Conservation (phyloP, 768 basidiomycete species). For the Kwoniella dejecticola region DNA sequence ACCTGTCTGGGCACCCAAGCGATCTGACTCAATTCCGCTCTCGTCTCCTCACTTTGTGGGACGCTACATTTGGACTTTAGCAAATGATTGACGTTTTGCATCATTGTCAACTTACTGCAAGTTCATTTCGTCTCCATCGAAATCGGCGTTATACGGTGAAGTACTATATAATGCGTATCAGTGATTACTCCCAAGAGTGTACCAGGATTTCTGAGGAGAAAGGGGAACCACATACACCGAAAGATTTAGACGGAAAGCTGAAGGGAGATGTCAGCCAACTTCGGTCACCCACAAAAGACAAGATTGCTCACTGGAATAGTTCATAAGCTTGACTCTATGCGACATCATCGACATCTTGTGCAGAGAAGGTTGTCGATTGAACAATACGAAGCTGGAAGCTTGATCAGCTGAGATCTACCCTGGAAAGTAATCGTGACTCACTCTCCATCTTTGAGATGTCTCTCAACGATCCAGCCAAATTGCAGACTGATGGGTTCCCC, state of each 20-base stretch:
- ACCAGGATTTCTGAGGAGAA: too few relatives aligned
- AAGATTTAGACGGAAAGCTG: conserved; percentile 95
- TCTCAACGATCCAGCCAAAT: conserved; percentile 97
- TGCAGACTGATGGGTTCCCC: conserved; percentile 86
- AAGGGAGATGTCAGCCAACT: conserved; percentile 15
- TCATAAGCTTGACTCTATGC: conserved; percentile 94
- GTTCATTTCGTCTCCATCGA: conserved; percentile 99
- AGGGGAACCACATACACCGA: conserved; percentile 74
- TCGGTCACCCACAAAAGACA: not conserved
- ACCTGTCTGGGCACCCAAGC: conserved; percentile 98
- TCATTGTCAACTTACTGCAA: conserved; percentile 71
- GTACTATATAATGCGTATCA: too few relatives aligned
- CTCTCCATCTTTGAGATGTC: conserved; percentile 98
- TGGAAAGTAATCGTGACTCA: conserved; percentile 60
- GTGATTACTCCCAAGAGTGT: too few relatives aligned
- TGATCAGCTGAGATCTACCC: conserved; percentile 11
- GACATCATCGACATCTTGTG: conserved; percentile 99
- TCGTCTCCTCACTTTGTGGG: conserved; percentile 96
- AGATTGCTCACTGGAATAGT: conserved; percentile 82
- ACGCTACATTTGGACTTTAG: conserved; percentile 63
- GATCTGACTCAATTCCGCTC: conserved; percentile 96
- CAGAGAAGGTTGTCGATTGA: conserved; percentile 96
- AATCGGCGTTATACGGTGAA: conserved; percentile 98
- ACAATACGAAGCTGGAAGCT: conserved; percentile 74
- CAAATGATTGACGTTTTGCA: not conserved